Conservation (phyloP, 495 filamentous ascomycete species). For the Penicillium simplicissimum region DNA sequence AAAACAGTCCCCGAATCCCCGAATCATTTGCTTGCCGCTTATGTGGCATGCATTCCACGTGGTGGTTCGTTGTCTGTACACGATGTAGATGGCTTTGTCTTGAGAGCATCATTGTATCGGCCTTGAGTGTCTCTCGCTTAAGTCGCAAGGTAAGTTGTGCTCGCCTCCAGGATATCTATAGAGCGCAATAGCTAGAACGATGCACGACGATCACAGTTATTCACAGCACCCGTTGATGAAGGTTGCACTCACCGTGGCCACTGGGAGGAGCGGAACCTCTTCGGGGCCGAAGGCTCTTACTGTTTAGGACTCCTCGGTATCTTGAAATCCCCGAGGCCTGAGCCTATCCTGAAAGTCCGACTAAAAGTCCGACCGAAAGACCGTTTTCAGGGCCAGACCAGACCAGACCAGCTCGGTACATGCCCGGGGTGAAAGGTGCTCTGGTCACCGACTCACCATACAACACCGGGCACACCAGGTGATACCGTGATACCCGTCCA, state of each 20-base stretch:
- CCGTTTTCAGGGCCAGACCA: background rate
- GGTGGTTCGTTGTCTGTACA: constrained; percentile 1
- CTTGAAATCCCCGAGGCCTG: background rate
- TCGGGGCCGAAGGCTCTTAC: background rate
- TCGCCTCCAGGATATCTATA: background rate
- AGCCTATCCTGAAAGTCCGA: too few relatives aligned
- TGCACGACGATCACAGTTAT: background rate
- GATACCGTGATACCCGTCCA: background rate
- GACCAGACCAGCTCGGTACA: background rate
- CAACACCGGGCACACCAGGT: background rate
- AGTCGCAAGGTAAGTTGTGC: background rate
- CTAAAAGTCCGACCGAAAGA: too few relatives aligned
- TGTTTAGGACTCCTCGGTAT: background rate
- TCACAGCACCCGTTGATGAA: background rate
- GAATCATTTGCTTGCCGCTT: background rate
- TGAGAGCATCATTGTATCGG: too few relatives aligned
- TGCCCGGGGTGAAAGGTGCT: background rate
- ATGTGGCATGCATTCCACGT: background rate
- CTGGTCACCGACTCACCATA: background rate
- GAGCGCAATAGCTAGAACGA: background rate
- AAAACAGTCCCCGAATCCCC: constrained; percentile 6
- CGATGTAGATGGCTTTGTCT: background rate
- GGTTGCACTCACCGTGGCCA: background rate
- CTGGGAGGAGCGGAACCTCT: background rate
- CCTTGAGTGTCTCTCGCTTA: background rate